Percentiles rank a stretch among this genome's conserved stretches.
phyloP scores from a whole-genome alignment of 139 green algal genomes.

The Diplosphaera chodatii region DNA sequence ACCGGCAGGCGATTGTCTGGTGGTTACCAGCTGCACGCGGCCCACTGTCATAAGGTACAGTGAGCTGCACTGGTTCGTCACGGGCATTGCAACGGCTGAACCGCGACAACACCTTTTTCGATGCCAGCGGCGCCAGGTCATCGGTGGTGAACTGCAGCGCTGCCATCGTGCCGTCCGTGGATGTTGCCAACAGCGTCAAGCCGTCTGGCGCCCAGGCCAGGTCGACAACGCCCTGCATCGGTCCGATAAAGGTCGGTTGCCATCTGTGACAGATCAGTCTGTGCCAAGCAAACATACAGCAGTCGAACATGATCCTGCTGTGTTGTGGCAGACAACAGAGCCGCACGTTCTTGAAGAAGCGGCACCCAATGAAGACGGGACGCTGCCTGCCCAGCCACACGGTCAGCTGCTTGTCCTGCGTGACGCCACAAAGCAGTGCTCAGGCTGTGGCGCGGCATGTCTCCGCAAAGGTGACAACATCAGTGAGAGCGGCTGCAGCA shows the following conservation, averaged over 20 bases:
- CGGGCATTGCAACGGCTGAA: background rate
- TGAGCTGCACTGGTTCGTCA: too few species aligned
- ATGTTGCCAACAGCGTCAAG: constrained; percentile 58
- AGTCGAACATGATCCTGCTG: too few species aligned
- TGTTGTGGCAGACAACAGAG: background rate
- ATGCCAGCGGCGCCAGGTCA: constrained; percentile 39
- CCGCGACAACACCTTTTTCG: background rate
- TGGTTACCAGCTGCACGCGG: too few species aligned
- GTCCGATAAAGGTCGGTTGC: constrained; percentile 20
- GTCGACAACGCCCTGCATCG: constrained; percentile 50
- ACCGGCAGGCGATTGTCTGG: too few species aligned
- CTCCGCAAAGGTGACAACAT: too few species aligned
- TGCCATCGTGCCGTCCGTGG: constrained; percentile 65
- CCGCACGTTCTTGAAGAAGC: constrained; percentile 26
- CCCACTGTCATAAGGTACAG: too few species aligned
- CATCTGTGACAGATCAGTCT: too few species aligned
- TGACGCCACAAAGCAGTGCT: too few species aligned
- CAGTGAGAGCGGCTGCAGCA: too few species aligned
- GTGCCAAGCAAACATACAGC: too few species aligned
- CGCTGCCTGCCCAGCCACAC: constrained; percentile 1
- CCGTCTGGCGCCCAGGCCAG: constrained; percentile 82
- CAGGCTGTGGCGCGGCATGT: too few species aligned
- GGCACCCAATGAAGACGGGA: constrained; percentile 18
- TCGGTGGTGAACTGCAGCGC: constrained; percentile 39
- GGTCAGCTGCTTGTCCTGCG: constrained; percentile 1